phyloP scores from a whole-genome alignment of 179 eudicot species.

The Amaranthus tricolor region DNA sequence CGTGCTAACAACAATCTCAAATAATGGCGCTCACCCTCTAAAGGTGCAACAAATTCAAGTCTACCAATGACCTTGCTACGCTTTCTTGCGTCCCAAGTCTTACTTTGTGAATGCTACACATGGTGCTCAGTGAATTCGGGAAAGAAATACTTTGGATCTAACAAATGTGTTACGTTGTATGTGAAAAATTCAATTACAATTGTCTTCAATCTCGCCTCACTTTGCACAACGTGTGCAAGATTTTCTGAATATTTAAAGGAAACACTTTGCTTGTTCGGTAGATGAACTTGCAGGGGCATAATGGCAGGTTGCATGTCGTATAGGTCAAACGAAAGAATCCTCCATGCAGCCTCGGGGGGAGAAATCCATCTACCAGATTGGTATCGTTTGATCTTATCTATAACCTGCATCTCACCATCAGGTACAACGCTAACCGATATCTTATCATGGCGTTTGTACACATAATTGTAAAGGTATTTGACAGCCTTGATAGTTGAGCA shows the following conservation, averaged over 20 bases:
- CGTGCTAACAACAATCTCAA: conserved; percentile 12
- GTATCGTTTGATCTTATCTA: too few species aligned
- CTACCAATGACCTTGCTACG: not conserved
- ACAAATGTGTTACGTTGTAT: not conserved
- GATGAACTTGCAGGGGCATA: not conserved
- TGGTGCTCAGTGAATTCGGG: conserved; percentile 24
- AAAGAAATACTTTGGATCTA: not conserved
- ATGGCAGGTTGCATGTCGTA: conserved; percentile 16
- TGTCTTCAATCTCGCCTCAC: not conserved
- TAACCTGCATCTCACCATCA: too few species aligned
- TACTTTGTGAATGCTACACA: conserved; percentile 8
- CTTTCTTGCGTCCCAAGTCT: not conserved
- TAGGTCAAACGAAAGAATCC: conserved; percentile 6
- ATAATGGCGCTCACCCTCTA: conserved; percentile 21
- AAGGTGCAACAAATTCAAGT: conserved; percentile 6
- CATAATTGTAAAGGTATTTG: too few species aligned
- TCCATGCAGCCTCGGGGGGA: conserved; percentile 16
- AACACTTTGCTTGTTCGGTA: conserved; percentile 9
- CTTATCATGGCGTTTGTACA: too few species aligned
- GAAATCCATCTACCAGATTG: conserved; percentile 17
- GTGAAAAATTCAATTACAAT: conserved; percentile 16
- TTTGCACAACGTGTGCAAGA: not conserved
- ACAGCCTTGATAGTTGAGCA: conserved; percentile 13
- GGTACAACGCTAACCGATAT: too few species aligned
- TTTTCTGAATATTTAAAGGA: not conserved